phyloP scores from a whole-genome alignment of 352 stramenopile species.

The Peronospora destructor region DNA sequence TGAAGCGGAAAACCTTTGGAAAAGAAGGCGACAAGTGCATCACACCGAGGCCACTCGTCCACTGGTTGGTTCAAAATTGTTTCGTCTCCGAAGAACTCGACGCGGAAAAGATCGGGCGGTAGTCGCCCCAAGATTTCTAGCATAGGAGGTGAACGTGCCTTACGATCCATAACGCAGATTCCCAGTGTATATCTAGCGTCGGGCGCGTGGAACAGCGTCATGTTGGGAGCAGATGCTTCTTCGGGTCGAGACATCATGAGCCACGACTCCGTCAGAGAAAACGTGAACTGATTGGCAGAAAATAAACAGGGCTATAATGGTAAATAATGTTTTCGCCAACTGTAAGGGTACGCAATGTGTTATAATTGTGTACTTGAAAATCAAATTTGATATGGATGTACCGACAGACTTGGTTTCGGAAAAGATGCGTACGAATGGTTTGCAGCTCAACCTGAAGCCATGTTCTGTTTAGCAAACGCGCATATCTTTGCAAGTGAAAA shows the following conservation, averaged over 20 bases:
- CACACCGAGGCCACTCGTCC: slow-evolving; percentile 89
- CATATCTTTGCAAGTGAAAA: too few relatives aligned
- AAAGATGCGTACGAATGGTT: too few relatives aligned
- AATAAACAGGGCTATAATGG: background rate
- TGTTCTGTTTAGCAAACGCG: too few relatives aligned
- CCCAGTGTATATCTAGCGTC: slow-evolving; percentile 73
- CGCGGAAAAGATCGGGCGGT: slow-evolving; percentile 85
- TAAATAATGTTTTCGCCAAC: too few relatives aligned
- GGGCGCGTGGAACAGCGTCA: slow-evolving; percentile 18
- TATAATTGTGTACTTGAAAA: too few relatives aligned
- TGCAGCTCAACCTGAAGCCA: too few relatives aligned
- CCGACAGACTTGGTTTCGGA: too few relatives aligned
- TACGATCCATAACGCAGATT: slow-evolving; percentile 98
- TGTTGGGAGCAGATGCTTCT: background rate
- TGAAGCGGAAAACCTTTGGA: slow-evolving; percentile 95
- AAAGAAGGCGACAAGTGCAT: slow-evolving; percentile 98
- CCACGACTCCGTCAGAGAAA: background rate
- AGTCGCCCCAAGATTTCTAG: slow-evolving; percentile 92
- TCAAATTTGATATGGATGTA: too few relatives aligned
- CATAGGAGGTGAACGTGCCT: slow-evolving; percentile 93
- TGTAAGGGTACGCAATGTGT: too few relatives aligned
- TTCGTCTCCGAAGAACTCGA: slow-evolving; percentile 97
- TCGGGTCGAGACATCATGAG: too few relatives aligned
- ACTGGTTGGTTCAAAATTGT: slow-evolving; percentile 92
- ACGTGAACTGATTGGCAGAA: background rate